These are phyloP conservation scores for Ophiostoma himal-ulmi DNA, from an alignment of 2,329 filamentous ascomycete species.

Conservation along the genomic window DNA sequence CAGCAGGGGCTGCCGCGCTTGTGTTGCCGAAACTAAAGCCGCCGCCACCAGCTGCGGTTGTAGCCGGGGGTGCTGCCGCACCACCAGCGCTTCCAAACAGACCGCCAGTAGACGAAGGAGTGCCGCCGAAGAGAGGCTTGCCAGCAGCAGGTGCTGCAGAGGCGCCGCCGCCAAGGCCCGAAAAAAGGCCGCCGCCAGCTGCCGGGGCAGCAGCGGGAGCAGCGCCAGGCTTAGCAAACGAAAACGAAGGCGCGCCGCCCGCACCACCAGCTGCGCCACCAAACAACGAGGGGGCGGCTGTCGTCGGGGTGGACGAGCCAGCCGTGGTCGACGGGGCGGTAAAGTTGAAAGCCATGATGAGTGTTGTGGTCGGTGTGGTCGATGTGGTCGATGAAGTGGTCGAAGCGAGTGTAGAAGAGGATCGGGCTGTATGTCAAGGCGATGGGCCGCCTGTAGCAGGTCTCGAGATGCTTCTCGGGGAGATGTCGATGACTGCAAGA, in stretches of 20 bases:
- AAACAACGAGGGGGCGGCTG: slow-evolving; percentile 33
- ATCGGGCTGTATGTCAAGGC: background rate
- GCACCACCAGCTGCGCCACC: slow-evolving; percentile 13
- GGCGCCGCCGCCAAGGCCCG: background rate
- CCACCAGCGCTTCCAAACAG: slow-evolving; percentile 10
- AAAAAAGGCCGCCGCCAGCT: slow-evolving; percentile 19
- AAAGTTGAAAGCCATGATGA: slow-evolving; percentile 29
- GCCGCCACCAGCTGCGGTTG: background rate
- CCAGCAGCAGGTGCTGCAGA: background rate
- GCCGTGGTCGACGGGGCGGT: slow-evolving; percentile 33
- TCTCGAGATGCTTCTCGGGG: background rate
- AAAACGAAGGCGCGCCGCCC: slow-evolving; percentile 14
- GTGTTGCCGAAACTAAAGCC: slow-evolving; percentile 17
- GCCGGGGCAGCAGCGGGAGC: slow-evolving; percentile 27
- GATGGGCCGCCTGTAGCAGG: background rate
- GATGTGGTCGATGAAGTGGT: slow-evolving; percentile 16
- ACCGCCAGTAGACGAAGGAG: background rate
- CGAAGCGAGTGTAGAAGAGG: background rate
- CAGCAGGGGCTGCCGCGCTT: slow-evolving; percentile 11
- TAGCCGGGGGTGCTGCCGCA: background rate
- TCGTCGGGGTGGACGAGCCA: slow-evolving; percentile 36
- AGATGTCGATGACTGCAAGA: background rate
- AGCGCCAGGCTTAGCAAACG: slow-evolving; percentile 34
- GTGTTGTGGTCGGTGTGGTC: slow-evolving; percentile 12
- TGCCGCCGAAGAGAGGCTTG: background rate